A percentile compares a stretch with the other conserved stretches of the same genome.
Conservation (phyloP, 2,329 filamentous ascomycete species). For the Botryotinia calthae region DNA sequence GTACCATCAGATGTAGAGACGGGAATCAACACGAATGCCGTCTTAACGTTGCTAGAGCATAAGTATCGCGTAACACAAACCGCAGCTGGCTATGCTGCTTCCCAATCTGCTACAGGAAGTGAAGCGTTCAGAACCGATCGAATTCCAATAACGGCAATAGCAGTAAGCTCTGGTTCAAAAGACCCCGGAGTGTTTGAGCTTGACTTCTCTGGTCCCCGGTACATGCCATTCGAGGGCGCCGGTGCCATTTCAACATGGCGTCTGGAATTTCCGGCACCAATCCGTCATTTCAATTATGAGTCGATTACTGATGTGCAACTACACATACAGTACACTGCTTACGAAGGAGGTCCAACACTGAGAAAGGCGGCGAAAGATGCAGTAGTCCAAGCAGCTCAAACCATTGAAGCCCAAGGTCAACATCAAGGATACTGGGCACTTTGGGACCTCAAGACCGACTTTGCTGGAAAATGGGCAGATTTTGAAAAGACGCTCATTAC, state of each 20-base stretch:
- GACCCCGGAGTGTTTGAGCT: conserved; percentile 42
- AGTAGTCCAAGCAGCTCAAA: not conserved
- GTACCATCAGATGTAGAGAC: not conserved
- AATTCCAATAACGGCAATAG: conserved; percentile 36
- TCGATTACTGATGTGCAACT: not conserved
- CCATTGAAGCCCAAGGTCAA: not conserved
- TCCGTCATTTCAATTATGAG: not conserved
- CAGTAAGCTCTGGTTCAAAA: conserved; percentile 29
- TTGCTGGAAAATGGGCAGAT: not conserved
- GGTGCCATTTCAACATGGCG: conserved; percentile 40
- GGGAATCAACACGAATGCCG: not conserved
- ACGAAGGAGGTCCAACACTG: conserved; percentile 10
- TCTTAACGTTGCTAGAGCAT: conserved; percentile 4
- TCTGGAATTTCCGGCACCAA: conserved; percentile 35
- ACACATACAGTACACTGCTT: conserved; percentile 3
- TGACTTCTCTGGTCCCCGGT: conserved; percentile 36
- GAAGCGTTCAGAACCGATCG: conserved; percentile 17
- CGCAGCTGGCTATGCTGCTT: not conserved
- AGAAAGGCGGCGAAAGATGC: not conserved
- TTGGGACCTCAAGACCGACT: conserved; percentile 4
- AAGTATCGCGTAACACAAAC: conserved; percentile 9
- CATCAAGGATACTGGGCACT: not conserved
- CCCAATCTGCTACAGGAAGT: not conserved
- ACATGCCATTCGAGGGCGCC: conserved; percentile 42
- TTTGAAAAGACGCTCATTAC: not conserved